Evolutionary conservation across 2,329 filamentous ascomycete species (phyloP).

Genomic region (Colletotrichum noveboracense): DNA sequence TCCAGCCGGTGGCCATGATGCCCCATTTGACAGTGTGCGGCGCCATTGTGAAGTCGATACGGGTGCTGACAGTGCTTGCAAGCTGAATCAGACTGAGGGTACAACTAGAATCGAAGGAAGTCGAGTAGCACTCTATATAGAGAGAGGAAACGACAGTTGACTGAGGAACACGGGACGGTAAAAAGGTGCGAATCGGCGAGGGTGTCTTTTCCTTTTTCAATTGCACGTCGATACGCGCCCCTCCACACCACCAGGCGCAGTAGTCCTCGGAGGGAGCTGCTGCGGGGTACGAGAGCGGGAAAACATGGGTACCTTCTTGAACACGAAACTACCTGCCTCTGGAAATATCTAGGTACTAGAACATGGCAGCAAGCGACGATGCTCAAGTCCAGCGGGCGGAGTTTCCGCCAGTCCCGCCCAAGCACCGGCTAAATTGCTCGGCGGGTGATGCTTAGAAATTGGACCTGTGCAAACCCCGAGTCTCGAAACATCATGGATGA

Average conservation of each 20-base stretch:
- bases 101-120: neutral
- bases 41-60: conserved; percentile 39
- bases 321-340: neutral
- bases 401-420: neutral
- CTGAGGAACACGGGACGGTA: neutral
- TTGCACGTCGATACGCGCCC: neutral
- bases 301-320: neutral
- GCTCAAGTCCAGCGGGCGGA: neutral
- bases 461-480: neutral
- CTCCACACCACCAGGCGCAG: neutral
- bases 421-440: neutral
- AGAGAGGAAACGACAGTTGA: neutral
- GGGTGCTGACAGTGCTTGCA: neutral
- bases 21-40: conserved; percentile 62
- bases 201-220: conserved; percentile 2
- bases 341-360: neutral
- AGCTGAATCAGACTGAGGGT: neutral
- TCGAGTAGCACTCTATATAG: neutral
- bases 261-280: conserved; percentile 1
- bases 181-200: neutral
- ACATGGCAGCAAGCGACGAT: neutral
- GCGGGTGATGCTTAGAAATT: neutral
- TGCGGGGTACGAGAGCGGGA: conserved; percentile 11
- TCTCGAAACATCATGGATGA: neutral
- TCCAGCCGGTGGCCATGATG: conserved; percentile 65